A percentile compares a stretch with the other conserved stretches of the same genome.
These are phyloP conservation scores for Raphanus raphanistrum DNA, from an alignment of 345 rosid species.

Conservation along the genomic window DNA sequence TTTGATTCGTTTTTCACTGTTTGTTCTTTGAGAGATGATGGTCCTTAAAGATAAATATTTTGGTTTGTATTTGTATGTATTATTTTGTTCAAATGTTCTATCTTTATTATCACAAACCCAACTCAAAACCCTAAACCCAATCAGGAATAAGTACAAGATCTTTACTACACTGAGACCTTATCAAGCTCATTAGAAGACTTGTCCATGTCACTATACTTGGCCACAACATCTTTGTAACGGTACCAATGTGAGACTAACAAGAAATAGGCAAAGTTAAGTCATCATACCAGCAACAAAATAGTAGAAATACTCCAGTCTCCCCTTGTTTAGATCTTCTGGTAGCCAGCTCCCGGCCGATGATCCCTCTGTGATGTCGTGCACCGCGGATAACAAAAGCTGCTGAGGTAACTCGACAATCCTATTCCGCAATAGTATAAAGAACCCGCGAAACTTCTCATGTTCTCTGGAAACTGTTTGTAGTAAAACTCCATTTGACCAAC, in stretches of 20 bases:
- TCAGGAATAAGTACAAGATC: constrained; percentile 3
- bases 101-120: constrained; percentile 24
- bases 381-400: constrained; percentile 37
- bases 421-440: constrained; percentile 37
- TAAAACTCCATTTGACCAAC: constrained; percentile 44
- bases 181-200: not conserved
- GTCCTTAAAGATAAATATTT: not conserved
- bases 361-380: constrained; percentile 27
- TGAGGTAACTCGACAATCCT: constrained; percentile 37
- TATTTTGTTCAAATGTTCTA: constrained; percentile 22
- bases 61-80: constrained; percentile 26
- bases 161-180: constrained; percentile 19
- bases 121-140: constrained; percentile 16
- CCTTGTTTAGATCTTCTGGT: constrained; percentile 38
- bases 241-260: constrained; percentile 43
- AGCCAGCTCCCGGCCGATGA: constrained; percentile 35
- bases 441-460: constrained; percentile 44
- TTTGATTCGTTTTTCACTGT: constrained; percentile 10
- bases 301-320: constrained; percentile 39
- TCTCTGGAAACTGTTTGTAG: constrained; percentile 48
- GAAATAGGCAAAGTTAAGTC: constrained; percentile 39
- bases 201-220: constrained; percentile 15
- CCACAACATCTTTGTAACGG: constrained; percentile 42
- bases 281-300: constrained; percentile 40
- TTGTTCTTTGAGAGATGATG: constrained; percentile 11